These are phyloP conservation scores for Suhomyces yuchorum DNA, from an alignment of 1,139 yeast species.

Conservation along the genomic window DNA sequence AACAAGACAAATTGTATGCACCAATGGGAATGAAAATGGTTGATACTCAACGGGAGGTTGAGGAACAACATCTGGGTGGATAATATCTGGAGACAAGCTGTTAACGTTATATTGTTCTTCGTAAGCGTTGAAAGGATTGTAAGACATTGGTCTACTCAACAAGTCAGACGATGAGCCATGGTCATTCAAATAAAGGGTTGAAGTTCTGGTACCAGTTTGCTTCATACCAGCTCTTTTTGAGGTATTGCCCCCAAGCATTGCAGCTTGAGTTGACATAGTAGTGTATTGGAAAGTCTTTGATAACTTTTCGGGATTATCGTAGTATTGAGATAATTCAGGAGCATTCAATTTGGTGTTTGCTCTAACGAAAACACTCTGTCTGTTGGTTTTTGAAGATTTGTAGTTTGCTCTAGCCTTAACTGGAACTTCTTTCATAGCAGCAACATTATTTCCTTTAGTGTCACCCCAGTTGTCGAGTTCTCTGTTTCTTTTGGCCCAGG, in stretches of 20 bases:
- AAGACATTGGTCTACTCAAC: slow-evolving; percentile 36
- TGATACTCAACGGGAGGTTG: slow-evolving; percentile 90
- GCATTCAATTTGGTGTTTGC: slow-evolving; percentile 39
- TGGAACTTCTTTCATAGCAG: slow-evolving; percentile 55
- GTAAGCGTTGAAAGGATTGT: slow-evolving; percentile 45
- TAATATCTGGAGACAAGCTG: slow-evolving; percentile 68
- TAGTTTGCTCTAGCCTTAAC: slow-evolving; percentile 53
- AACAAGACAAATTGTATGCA: slow-evolving; percentile 79
- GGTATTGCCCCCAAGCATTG: slow-evolving; percentile 29
- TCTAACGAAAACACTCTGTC: slow-evolving; percentile 48
- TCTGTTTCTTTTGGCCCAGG: slow-evolving; percentile 50
- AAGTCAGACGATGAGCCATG: slow-evolving; percentile 41
- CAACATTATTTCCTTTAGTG: slow-evolving; percentile 32
- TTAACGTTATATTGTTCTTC: slow-evolving; percentile 40
- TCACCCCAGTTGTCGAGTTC: slow-evolving; percentile 71
- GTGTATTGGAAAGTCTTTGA: slow-evolving; percentile 52
- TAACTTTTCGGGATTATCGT: slow-evolving; percentile 37
- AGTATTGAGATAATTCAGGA: slow-evolving; percentile 46
- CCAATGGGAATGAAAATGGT: slow-evolving; percentile 86
- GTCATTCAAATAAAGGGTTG: slow-evolving; percentile 36
- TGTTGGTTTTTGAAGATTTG: slow-evolving; percentile 41
- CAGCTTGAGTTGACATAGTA: slow-evolving; percentile 61
- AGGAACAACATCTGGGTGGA: slow-evolving; percentile 71
- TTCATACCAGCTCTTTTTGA: slow-evolving; percentile 19
- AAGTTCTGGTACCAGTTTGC: slow-evolving; percentile 20